phyloP scores from a whole-genome alignment of 2,329 filamentous ascomycete species.

The Huntiella decipiens region DNA sequence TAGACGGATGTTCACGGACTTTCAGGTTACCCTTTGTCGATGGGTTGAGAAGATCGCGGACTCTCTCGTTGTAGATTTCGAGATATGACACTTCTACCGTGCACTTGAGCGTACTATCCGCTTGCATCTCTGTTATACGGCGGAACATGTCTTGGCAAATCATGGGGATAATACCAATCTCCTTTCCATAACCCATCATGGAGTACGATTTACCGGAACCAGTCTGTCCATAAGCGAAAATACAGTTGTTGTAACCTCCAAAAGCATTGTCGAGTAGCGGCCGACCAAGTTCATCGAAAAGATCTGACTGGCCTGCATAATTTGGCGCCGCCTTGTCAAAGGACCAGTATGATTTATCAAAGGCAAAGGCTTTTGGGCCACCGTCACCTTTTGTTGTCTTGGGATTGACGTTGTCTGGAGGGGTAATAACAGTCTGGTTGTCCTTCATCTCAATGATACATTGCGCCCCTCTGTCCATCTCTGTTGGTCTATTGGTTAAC shows the following conservation, averaged over 20 bases:
- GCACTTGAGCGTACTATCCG: constrained; percentile 60
- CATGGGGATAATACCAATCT: constrained; percentile 84
- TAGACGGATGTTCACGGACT: constrained; percentile 92
- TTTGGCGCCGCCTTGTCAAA: constrained; percentile 65
- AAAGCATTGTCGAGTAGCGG: constrained; percentile 96
- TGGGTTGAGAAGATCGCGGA: constrained; percentile 86
- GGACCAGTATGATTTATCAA: constrained; percentile 96
- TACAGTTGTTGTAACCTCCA: constrained; percentile 97
- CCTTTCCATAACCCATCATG: constrained; percentile 98
- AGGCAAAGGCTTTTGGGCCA: constrained; percentile 73
- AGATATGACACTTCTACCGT: constrained; percentile 97
- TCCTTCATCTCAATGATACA: constrained; percentile 96
- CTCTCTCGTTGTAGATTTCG: constrained; percentile 97
- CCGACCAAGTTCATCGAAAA: constrained; percentile 73
- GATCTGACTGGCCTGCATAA: constrained; percentile 76
- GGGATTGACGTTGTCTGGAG: constrained; percentile 52
- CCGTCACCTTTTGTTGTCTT: constrained; percentile 49
- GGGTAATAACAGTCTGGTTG: constrained; percentile 68
- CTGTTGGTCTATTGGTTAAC: constrained; percentile 24
- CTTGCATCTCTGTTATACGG: constrained; percentile 51
- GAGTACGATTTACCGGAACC: constrained; percentile 98
- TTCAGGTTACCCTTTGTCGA: constrained; percentile 91
- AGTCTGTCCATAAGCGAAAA: constrained; percentile 96
- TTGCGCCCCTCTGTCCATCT: constrained; percentile 80
- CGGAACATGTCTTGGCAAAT: constrained; percentile 98